These are phyloP conservation scores for Zygnema circumcarinatum DNA, from an alignment of 139 green algal genomes.

Conservation along the genomic window DNA sequence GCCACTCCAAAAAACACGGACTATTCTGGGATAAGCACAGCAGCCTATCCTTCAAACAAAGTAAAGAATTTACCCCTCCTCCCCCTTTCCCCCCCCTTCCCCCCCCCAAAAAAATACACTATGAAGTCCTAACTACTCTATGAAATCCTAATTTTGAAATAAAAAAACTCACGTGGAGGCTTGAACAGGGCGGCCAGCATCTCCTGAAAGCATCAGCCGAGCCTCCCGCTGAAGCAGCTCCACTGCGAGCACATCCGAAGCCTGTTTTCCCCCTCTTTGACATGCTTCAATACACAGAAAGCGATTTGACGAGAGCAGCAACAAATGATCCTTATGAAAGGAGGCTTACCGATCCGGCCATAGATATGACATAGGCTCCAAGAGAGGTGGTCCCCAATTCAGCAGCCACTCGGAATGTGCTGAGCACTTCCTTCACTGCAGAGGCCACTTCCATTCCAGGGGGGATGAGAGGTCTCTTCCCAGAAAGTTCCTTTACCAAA, in stretches of 20 bases:
- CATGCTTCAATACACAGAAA: not conserved
- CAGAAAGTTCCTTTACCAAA: constrained; percentile 50
- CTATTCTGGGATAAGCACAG: too few relatives aligned
- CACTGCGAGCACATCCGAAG: constrained; percentile 93
- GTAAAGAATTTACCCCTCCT: not conserved
- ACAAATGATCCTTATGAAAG: too few relatives aligned
- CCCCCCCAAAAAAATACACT: too few relatives aligned
- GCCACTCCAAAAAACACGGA: too few relatives aligned
- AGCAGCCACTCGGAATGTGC: constrained; percentile 75
- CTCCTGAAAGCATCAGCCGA: constrained; percentile 40
- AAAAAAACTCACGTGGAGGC: constrained; percentile 21
- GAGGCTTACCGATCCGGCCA: constrained; percentile 72
- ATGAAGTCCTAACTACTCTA: too few relatives aligned
- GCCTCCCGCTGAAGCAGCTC: constrained; percentile 93
- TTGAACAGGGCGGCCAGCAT: not conserved
- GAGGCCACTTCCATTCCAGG: constrained; percentile 73
- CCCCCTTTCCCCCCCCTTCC: not conserved
- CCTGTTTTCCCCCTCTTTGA: too few relatives aligned
- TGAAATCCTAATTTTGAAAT: too few relatives aligned
- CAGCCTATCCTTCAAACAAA: too few relatives aligned
- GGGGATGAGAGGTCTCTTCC: constrained; percentile 87
- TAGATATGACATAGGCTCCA: constrained; percentile 96
- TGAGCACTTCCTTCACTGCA: constrained; percentile 81
- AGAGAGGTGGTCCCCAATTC: constrained; percentile 62
- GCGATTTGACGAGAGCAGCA: too few relatives aligned